A percentile compares a stretch with the other conserved stretches of the same genome.
These are phyloP conservation scores for Neofusicoccum ribis DNA, from an alignment of 2,329 filamentous ascomycete genomes.

Conservation along the genomic window DNA sequence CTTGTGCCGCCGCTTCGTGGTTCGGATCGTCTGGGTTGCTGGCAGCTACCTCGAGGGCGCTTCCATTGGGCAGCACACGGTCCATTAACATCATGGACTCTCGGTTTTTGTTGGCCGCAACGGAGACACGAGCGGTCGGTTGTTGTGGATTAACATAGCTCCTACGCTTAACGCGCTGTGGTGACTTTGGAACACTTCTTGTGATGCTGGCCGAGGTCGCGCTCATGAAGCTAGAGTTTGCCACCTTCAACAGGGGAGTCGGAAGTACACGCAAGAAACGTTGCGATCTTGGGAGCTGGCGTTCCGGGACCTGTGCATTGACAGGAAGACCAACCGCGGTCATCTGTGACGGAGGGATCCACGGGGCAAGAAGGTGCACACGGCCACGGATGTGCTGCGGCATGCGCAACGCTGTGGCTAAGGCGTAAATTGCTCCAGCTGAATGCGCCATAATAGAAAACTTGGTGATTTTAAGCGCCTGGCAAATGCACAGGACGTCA, in stretches of 20 bases:
- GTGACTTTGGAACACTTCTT: constrained; percentile 50
- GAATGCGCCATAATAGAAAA: constrained; percentile 97
- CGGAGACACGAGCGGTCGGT: constrained; percentile 23
- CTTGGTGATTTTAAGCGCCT: constrained; percentile 86
- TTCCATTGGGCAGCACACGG: constrained; percentile 44
- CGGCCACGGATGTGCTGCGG: constrained; percentile 92
- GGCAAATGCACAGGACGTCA: constrained; percentile 92
- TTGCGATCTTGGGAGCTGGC: constrained; percentile 87
- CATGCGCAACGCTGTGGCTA: constrained; percentile 92
- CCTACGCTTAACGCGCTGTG: constrained; percentile 23
- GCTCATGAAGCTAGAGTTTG: constrained; percentile 93
- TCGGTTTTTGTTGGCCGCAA: constrained; percentile 38
- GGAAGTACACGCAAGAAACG: constrained; percentile 87
- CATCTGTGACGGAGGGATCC: constrained; percentile 80
- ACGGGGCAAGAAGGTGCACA: constrained; percentile 91
- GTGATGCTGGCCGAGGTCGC: constrained; percentile 83
- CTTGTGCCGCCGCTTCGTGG: constrained; percentile 30
- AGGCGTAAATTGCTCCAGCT: constrained; percentile 94
- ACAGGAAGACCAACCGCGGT: constrained; percentile 60
- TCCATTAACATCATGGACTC: constrained; percentile 54
- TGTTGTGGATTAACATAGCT: constrained; percentile 25
- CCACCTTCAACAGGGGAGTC: constrained; percentile 86
- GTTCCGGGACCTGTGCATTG: constrained; percentile 69
- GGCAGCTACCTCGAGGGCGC: constrained; percentile 32
- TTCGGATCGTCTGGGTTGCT: constrained; percentile 31